phyloP scores from a whole-genome alignment of 805 yeast genomes.

The Torulaspora microellipsoides region DNA sequence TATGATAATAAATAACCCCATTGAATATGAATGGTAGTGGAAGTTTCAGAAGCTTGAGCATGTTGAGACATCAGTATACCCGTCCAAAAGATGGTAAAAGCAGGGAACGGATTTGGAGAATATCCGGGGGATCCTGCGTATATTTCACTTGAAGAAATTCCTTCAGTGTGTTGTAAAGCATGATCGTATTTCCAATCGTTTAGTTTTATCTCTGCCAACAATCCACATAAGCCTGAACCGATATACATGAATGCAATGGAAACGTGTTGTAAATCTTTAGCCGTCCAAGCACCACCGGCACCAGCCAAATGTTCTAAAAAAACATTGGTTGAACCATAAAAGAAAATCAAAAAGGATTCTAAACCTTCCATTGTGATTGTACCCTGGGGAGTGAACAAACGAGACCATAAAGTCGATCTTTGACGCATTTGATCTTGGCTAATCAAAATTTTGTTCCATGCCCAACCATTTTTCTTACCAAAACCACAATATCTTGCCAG shows the following conservation, averaged over 20 bases:
- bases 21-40: slow-evolving; percentile 79
- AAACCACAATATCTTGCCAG: slow-evolving; percentile 86
- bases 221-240: slow-evolving; percentile 91
- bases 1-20: slow-evolving; percentile 88
- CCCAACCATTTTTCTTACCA: slow-evolving; percentile 71
- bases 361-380: slow-evolving; percentile 78
- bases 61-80: slow-evolving; percentile 95
- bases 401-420: slow-evolving; percentile 22
- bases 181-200: slow-evolving; percentile 54
- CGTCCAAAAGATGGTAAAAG: slow-evolving; percentile 91
- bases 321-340: slow-evolving; percentile 85
- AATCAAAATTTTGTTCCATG: slow-evolving; percentile 66
- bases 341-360: slow-evolving; percentile 73
- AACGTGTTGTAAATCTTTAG: slow-evolving; percentile 85
- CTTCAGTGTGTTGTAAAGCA: slow-evolving; percentile 31
- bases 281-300: slow-evolving; percentile 78
- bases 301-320: slow-evolving; percentile 85
- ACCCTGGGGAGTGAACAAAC: slow-evolving; percentile 36
- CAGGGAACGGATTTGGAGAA: slow-evolving; percentile 93
- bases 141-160: slow-evolving; percentile 12
- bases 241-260: slow-evolving; percentile 88
- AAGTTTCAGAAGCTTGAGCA: slow-evolving; percentile 71
- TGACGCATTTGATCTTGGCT: slow-evolving; percentile 8
- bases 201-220: slow-evolving; percentile 67
- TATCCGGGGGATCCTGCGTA: slow-evolving; percentile 59